A percentile compares a stretch with the other conserved stretches of the same genome.
These are phyloP conservation scores for Eucalyptus sp. DNA, from an alignment of 345 rosid genomes.

Conservation along the genomic window DNA sequence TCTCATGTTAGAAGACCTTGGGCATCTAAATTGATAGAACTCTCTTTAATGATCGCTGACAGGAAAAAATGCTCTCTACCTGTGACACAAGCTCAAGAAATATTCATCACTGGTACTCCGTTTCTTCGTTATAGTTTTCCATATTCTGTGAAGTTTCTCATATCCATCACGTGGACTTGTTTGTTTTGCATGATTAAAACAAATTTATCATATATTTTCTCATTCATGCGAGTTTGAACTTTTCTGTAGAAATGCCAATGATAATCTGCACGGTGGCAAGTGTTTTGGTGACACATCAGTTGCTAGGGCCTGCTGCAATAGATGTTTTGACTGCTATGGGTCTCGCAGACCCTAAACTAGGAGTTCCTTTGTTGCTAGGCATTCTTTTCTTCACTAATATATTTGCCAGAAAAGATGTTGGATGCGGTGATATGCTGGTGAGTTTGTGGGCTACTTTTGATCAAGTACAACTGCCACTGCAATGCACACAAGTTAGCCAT, in stretches of 20 bases:
- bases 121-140: background rate
- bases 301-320: conserved; percentile 34
- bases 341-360: conserved; percentile 49
- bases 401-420: conserved; percentile 38
- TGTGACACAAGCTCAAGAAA: conserved; percentile 22
- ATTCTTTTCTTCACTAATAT: conserved; percentile 69
- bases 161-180: background rate
- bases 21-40: conserved; percentile 60
- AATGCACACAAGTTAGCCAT: background rate
- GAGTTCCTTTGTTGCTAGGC: conserved; percentile 63
- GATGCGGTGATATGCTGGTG: conserved; percentile 41
- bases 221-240: background rate
- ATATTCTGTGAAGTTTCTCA: background rate
- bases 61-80: conserved; percentile 36
- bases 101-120: conserved; percentile 17
- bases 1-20: conserved; percentile 22
- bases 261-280: conserved; percentile 51
- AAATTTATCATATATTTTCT: background rate
- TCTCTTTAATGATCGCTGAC: conserved; percentile 29
- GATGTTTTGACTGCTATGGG: conserved; percentile 60
- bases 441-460: conserved; percentile 8
- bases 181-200: background rate
- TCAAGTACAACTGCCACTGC: background rate
- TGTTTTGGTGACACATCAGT: conserved; percentile 68
- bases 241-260: conserved; percentile 39